Conservation (phyloP, 2,329 filamentous ascomycete genomes). For the Arthrobotrys musiformis region DNA sequence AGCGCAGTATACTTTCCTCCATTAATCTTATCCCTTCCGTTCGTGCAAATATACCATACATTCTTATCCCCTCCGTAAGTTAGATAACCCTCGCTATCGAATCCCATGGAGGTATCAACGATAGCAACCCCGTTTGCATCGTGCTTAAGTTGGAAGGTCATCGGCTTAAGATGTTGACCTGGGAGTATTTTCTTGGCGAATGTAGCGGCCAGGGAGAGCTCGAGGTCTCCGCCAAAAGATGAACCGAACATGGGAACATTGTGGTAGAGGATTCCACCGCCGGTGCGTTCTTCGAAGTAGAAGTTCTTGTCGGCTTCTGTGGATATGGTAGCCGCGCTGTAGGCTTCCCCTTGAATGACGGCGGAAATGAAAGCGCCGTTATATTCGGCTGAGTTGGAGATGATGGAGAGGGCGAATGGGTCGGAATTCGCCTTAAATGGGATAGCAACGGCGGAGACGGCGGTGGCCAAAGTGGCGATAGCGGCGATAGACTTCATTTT, state of each 20-base stretch:
- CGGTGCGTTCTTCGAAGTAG: conserved; percentile 32
- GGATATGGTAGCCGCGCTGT: conserved; percentile 26
- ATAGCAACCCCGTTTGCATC: neutral
- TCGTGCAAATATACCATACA: conserved; percentile 37
- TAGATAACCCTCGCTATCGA: conserved; percentile 31
- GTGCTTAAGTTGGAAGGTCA: conserved; percentile 34
- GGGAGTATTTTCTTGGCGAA: conserved; percentile 5
- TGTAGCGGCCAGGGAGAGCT: conserved; percentile 33
- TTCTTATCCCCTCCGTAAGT: conserved; percentile 28
- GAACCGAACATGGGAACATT: conserved; percentile 21
- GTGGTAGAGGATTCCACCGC: conserved; percentile 35
- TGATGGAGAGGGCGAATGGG: conserved; percentile 32
- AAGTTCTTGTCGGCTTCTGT: conserved; percentile 21
- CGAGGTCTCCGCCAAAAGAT: neutral
- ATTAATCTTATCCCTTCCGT: conserved; percentile 1
- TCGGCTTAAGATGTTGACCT: conserved; percentile 36
- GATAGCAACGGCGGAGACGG: conserved; percentile 5
- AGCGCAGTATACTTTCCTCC: conserved; percentile 38
- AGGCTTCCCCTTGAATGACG: conserved; percentile 15
- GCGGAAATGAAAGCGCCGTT: conserved; percentile 29
- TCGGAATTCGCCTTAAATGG: neutral
- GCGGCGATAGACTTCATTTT: conserved; percentile 42
- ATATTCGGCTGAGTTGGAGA: conserved; percentile 7
- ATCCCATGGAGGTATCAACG: conserved; percentile 34
- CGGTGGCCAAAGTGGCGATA: neutral